Conservation (phyloP, 129 eudicot species). For the Rutidosis leptorrhynchoides region DNA sequence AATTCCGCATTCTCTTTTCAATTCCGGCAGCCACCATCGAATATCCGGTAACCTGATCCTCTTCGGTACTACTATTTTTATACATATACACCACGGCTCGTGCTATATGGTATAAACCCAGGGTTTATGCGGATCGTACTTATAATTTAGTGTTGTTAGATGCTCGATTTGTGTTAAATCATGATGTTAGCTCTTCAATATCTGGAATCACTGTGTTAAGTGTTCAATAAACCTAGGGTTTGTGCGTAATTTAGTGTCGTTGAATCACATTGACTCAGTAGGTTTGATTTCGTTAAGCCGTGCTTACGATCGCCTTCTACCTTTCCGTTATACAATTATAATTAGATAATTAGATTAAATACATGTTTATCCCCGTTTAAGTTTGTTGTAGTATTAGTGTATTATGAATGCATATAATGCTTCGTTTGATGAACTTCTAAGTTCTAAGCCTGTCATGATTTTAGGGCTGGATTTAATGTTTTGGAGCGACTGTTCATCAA, state of each 20-base stretch:
- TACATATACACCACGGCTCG: no score
- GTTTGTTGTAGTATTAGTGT: not conserved
- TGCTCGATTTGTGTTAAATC: no score
- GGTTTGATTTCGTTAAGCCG: not conserved
- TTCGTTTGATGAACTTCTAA: conserved; percentile 10
- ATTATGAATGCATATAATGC: conserved; percentile 13
- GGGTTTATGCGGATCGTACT: no score
- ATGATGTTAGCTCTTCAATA: no score
- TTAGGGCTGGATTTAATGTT: conserved; percentile 25
- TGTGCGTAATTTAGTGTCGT: not conserved
- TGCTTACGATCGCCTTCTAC: conserved; percentile 6
- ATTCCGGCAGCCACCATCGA: no score
- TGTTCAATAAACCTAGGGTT: conserved; percentile 17
- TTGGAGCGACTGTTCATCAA: not conserved
- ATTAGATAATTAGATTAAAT: no score
- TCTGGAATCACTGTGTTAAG: no score
- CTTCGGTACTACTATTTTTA: no score
- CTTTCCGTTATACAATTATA: not conserved
- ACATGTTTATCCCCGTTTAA: not conserved
- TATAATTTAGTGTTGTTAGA: no score
- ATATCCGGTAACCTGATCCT: no score
- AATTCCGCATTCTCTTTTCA: no score
- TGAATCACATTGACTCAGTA: not conserved
- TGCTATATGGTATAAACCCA: no score
- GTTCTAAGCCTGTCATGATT: conserved; percentile 6